Evolutionary conservation across 148 eudicot genomes (phyloP).

Genomic region (Nyssa sinensis): DNA sequence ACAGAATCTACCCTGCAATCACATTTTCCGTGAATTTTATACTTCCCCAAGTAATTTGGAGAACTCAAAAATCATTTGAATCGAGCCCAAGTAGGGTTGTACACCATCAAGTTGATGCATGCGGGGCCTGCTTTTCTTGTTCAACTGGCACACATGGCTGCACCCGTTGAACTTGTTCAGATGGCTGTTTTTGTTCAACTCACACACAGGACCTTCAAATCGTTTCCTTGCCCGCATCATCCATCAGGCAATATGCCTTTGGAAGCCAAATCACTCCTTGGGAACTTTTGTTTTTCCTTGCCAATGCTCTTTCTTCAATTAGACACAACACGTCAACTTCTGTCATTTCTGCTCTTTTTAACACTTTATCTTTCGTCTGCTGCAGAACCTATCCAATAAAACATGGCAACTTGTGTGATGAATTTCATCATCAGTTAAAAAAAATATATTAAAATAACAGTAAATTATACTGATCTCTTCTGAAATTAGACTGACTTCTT

Average conservation of each 20-base stretch:
- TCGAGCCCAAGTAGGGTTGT: background rate
- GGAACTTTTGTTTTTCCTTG: constrained; percentile 68
- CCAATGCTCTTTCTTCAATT: constrained; percentile 63
- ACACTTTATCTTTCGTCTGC: constrained; percentile 76
- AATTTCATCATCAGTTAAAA: constrained; percentile 1
- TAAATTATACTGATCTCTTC: too few relatives aligned
- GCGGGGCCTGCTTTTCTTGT: too few relatives aligned
- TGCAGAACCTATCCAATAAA: constrained; percentile 51
- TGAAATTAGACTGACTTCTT: too few relatives aligned
- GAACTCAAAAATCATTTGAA: background rate
- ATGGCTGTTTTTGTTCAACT: too few relatives aligned
- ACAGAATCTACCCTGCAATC: background rate
- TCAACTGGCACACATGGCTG: too few relatives aligned
- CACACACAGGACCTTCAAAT: constrained; percentile 83
- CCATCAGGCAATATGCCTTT: constrained; percentile 86
- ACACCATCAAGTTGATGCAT: background rate
- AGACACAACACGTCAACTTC: constrained; percentile 51
- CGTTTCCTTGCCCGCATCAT: constrained; percentile 55
- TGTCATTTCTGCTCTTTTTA: constrained; percentile 54
- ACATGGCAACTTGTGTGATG: background rate
- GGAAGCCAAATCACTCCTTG: constrained; percentile 47
- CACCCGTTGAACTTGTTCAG: too few relatives aligned
- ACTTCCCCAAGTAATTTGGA: background rate
- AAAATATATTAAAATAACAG: background rate
- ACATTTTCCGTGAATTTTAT: background rate